Base-by-base conservation (phyloP, 2,329 filamentous ascomycete genomes). In the Aspergillus sp. region DNA sequence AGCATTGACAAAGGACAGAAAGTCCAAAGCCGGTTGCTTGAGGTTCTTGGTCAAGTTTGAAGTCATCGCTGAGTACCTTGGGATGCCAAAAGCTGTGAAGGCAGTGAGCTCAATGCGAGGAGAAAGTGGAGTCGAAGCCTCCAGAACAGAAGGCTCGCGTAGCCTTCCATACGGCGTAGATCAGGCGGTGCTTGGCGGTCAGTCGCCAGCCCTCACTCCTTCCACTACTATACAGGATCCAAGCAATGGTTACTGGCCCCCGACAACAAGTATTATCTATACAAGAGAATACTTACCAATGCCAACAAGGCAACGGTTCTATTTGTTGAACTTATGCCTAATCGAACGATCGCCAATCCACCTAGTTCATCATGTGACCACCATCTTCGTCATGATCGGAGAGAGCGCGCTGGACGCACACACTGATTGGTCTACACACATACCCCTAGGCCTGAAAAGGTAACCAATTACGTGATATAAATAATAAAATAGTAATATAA, bases 1-100 rank as follows among this genome's bases (percentile, higher is more conserved):
- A 62, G 88, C 90, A 77, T 97, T 96, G 74, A 97, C 88, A 79
- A 96, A 97, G 77, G 91, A 89, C 71, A 96, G 79, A 76, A 97
- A 96, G 81, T 96, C 91, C 77, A 89, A 80, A 55, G 90, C 90
- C 54, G 85, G 70, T 58, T 73, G 68, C 54, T 74, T 62, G 53
- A 65, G 43, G 53, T 66, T 64, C 55, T 67, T 52, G 47, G 64
- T 64, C 40, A 66, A 51, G 48, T 64, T 72, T 23, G 69, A 67
- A 58, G 71, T 68, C 65, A 69, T 75, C 37, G 62, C 69, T 52
- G 62, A 65, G 59, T 60, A 64, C 50, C 60, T 45, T 59, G 58
- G 39, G 60, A 56, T 49, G 27, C 27, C 27, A 31, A 8, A 31
- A 37, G 27, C 33, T 46, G 45, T 14, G n/a, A 11, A 11, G 25